phyloP scores from a whole-genome alignment of 805 yeast genomes.

The Zygosaccharomyces rouxii region DNA sequence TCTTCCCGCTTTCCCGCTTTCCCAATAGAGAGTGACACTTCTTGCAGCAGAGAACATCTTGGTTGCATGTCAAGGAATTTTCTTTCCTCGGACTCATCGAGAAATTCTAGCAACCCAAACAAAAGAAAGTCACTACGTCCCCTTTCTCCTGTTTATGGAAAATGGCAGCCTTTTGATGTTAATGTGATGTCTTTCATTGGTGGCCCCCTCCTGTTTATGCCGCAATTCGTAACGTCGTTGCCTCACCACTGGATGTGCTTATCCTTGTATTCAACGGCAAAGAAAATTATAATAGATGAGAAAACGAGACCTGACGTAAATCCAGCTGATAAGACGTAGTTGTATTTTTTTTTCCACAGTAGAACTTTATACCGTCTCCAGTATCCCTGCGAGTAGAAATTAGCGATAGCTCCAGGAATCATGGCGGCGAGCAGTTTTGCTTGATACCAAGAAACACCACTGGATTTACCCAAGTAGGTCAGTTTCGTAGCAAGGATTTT shows the following conservation, averaged over 20 bases:
- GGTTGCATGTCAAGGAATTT: background rate
- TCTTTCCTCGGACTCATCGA: background rate
- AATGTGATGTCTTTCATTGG: constrained; percentile 14
- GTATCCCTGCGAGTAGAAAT: constrained; percentile 45
- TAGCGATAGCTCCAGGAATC: constrained; percentile 28
- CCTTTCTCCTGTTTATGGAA: constrained; percentile 11
- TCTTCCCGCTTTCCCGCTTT: too few relatives aligned
- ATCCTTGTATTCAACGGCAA: constrained; percentile 44
- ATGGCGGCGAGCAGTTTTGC: constrained; percentile 45
- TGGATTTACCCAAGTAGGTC: constrained; percentile 43
- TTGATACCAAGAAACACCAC: constrained; percentile 50
- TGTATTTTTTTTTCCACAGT: constrained; percentile 52
- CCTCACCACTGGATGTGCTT: constrained; percentile 62
- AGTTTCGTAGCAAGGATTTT: constrained; percentile 12
- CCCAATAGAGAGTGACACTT: background rate
- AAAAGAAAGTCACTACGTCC: background rate
- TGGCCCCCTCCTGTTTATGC: constrained; percentile 15
- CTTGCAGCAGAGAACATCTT: background rate
- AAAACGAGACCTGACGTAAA: constrained; percentile 59
- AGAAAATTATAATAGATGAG: constrained; percentile 48
- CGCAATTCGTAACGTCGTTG: constrained; percentile 36
- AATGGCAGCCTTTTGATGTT: constrained; percentile 30
- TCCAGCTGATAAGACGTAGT: constrained; percentile 51
- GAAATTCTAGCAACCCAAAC: background rate
- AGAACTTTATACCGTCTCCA: constrained; percentile 44